These are phyloP conservation scores for Betula pendula DNA, from an alignment of 306 rosid genomes.

Conservation along the genomic window DNA sequence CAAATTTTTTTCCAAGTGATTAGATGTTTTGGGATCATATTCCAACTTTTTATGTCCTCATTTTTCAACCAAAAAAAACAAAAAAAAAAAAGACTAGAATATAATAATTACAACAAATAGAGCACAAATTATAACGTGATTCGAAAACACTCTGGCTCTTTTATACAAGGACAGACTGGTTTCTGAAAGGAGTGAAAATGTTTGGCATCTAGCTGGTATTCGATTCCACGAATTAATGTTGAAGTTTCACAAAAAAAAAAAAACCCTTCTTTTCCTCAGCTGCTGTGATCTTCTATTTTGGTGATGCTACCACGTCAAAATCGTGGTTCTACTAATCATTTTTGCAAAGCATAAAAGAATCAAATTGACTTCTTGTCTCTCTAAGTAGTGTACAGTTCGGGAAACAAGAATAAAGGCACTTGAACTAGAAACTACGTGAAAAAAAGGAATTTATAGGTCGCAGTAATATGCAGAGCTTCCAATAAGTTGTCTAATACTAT, in stretches of 20 bases:
- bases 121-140: background rate
- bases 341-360: slow-evolving; percentile 18
- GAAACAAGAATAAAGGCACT: too few relatives aligned
- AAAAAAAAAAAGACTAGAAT: background rate
- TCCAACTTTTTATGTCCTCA: slow-evolving; percentile 29
- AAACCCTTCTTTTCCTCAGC: background rate
- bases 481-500: too few relatives aligned
- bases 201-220: slow-evolving; percentile 13
- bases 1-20: slow-evolving; percentile 19
- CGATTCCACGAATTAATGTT: slow-evolving; percentile 13
- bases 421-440: too few relatives aligned
- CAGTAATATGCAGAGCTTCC: too few relatives aligned
- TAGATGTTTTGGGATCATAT: slow-evolving; percentile 51
- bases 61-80: slow-evolving; percentile 25
- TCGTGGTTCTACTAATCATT: slow-evolving; percentile 27
- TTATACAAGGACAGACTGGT: background rate
- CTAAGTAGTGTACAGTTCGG: too few relatives aligned
- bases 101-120: background rate
- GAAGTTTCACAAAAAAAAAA: slow-evolving; percentile 9
- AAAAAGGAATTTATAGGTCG: too few relatives aligned
- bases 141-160: slow-evolving; percentile 5
- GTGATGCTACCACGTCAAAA: slow-evolving; percentile 21
- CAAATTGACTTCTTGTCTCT: background rate
- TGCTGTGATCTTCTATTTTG: slow-evolving; percentile 13
- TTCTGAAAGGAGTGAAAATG: background rate